Percentiles rank a stretch among this genome's conserved stretches.
Evolutionary conservation across 768 basidiomycete species (phyloP).

Genomic region (Kwoniella pini): DNA sequence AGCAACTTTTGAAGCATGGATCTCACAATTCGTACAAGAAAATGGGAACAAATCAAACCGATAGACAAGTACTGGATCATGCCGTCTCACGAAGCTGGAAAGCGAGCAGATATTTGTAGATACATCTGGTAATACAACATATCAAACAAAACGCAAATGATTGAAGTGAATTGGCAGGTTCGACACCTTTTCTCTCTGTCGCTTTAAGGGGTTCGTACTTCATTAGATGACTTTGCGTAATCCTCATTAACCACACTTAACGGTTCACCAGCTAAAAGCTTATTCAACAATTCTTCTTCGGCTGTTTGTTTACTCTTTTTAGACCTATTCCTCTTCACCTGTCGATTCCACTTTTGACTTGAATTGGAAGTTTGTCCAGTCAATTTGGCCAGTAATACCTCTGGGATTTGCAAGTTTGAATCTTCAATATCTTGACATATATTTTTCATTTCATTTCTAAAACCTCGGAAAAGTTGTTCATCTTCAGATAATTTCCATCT

Average conservation of each 20-base stretch:
- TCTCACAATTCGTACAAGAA: no score
- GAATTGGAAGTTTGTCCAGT: background rate
- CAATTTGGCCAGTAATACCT: slow-evolving; percentile 6
- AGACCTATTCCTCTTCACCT: background rate
- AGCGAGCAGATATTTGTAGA: no score
- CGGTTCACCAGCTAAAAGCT: background rate
- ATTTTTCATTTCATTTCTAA: background rate
- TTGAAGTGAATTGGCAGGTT: no score
- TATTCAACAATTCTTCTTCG: background rate
- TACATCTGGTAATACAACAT: background rate
- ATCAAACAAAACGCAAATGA: background rate
- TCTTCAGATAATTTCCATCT: slow-evolving; percentile 19
- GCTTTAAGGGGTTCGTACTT: no score
- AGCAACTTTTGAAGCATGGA: no score
- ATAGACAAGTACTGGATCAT: no score
- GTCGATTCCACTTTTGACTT: background rate
- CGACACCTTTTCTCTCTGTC: no score
- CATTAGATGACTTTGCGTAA: no score
- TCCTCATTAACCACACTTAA: background rate
- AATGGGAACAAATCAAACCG: no score
- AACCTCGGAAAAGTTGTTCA: background rate
- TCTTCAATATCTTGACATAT: slow-evolving; percentile 10
- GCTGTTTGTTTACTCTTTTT: background rate
- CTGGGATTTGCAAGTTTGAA: slow-evolving; percentile 8
- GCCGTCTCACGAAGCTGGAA: no score